phyloP scores from a whole-genome alignment of 331 rosid genomes.

The Quercus phellos region DNA sequence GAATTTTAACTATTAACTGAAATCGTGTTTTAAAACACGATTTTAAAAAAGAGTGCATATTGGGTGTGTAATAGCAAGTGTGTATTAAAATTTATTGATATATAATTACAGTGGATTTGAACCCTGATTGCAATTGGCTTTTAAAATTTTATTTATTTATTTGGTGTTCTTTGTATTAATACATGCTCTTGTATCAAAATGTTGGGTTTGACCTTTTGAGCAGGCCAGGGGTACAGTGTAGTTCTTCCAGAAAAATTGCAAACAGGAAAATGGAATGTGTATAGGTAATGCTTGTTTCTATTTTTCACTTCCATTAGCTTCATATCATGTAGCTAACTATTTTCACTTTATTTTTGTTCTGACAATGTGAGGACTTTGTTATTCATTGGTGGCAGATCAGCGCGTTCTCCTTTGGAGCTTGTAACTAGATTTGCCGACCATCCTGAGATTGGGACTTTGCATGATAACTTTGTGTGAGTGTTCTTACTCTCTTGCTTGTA shows the following conservation, averaged over 20 bases:
- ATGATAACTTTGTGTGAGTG: constrained; percentile 90
- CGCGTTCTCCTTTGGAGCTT: constrained; percentile 72
- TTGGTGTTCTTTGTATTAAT: no score
- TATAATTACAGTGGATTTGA: no score
- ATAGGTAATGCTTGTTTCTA: constrained; percentile 49
- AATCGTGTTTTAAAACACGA: no score
- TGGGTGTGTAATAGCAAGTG: no score
- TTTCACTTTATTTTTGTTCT: not conserved
- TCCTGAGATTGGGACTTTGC: constrained; percentile 84
- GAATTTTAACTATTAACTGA: no score
- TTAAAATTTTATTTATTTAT: no score
- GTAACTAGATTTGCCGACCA: constrained; percentile 65
- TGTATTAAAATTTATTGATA: no score
- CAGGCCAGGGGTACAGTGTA: constrained; percentile 88
- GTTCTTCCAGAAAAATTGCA: constrained; percentile 93
- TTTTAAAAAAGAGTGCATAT: no score
- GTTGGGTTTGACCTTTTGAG: constrained; percentile 5
- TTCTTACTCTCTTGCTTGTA: not conserved
- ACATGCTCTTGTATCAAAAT: no score
- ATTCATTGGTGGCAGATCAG: constrained; percentile 48
- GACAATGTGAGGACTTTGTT: not conserved
- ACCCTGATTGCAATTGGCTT: no score
- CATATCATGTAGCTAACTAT: not conserved
- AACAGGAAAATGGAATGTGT: constrained; percentile 95
- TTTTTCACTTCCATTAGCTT: not conserved